Conservation (phyloP, 352 stramenopile species). For the Phytophthora fragariaefolia region DNA sequence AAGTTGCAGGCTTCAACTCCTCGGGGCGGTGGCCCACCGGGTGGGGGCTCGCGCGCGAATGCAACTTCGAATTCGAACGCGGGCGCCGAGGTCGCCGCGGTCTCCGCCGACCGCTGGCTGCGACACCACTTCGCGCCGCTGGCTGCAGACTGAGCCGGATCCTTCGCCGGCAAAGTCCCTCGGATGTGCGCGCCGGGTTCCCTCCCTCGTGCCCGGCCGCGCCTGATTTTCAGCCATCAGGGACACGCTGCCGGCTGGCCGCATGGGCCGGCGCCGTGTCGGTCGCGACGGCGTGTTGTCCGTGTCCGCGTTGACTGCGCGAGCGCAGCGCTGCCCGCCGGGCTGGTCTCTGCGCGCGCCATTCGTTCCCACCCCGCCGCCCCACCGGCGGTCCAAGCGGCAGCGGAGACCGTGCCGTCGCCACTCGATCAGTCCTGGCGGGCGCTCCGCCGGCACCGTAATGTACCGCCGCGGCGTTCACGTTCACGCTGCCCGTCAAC, state of each 20-base stretch:
- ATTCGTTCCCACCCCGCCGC: constrained; percentile 32
- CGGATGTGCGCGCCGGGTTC: constrained; percentile 35
- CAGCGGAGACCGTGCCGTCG: constrained; percentile 21
- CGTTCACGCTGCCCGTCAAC: neutral
- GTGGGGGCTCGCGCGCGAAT: neutral
- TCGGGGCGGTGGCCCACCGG: too few species aligned
- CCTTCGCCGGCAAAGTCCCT: constrained; percentile 36
- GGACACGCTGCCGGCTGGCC: constrained; percentile 34
- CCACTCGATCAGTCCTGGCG: constrained; percentile 36
- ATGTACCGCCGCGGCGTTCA: neutral
- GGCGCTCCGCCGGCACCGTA: neutral
- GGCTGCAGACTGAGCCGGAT: constrained; percentile 23
- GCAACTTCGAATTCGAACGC: constrained; percentile 16
- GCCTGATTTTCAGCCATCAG: constrained; percentile 39
- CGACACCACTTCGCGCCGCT: constrained; percentile 15
- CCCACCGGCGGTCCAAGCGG: neutral
- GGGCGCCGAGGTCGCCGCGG: neutral
- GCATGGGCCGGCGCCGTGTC: constrained; percentile 19
- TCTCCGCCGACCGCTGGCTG: constrained; percentile 5
- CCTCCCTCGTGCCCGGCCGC: constrained; percentile 1
- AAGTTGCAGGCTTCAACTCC: too few species aligned
- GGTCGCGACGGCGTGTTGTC: constrained; percentile 24
- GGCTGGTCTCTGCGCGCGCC: constrained; percentile 30
- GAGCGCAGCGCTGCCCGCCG: constrained; percentile 13
- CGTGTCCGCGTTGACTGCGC: constrained; percentile 30